phyloP scores from a whole-genome alignment of 768 basidiomycete genomes.

The Roridomyces roridus region DNA sequence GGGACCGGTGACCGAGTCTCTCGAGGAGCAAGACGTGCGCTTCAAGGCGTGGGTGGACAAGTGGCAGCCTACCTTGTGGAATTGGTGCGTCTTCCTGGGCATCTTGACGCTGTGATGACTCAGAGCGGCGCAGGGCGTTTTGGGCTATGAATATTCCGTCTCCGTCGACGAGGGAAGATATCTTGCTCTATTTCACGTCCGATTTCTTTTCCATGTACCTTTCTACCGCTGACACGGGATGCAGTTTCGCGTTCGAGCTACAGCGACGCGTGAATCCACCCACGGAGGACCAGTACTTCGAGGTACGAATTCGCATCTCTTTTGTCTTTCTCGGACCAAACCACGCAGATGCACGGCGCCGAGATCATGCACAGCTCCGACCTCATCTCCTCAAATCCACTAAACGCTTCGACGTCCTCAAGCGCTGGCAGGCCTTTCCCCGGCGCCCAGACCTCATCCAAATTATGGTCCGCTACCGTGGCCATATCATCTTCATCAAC shows the following conservation, averaged over 20 bases:
- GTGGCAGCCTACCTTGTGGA: conserved; percentile 5
- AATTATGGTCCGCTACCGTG: conserved; percentile 5
- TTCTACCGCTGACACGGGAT: background rate
- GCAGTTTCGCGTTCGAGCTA: conserved; percentile 10
- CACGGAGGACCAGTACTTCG: conserved; percentile 7
- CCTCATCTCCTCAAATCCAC: background rate
- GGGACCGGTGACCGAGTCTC: conserved; percentile 2
- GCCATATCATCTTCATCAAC: conserved; percentile 3
- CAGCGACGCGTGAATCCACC: conserved; percentile 9
- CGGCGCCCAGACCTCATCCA: conserved; percentile 5
- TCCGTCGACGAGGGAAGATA: conserved; percentile 9
- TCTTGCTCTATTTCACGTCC: conserved; percentile 8
- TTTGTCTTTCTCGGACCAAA: background rate
- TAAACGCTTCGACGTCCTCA: conserved; percentile 1
- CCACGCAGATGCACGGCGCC: conserved; percentile 10
- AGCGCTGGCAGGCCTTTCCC: conserved; percentile 3
- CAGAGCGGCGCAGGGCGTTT: conserved; percentile 4
- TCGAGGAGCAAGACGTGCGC: background rate
- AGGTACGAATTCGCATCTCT: background rate
- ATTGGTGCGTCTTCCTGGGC: conserved; percentile 2
- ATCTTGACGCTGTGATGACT: background rate
- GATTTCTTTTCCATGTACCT: background rate
- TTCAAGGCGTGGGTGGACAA: conserved; percentile 9
- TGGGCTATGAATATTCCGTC: conserved; percentile 15
- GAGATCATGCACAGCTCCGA: conserved; percentile 14